Base-by-base conservation (phyloP, 73 alveolate genomes). In the Stentor coeruleus region DNA sequence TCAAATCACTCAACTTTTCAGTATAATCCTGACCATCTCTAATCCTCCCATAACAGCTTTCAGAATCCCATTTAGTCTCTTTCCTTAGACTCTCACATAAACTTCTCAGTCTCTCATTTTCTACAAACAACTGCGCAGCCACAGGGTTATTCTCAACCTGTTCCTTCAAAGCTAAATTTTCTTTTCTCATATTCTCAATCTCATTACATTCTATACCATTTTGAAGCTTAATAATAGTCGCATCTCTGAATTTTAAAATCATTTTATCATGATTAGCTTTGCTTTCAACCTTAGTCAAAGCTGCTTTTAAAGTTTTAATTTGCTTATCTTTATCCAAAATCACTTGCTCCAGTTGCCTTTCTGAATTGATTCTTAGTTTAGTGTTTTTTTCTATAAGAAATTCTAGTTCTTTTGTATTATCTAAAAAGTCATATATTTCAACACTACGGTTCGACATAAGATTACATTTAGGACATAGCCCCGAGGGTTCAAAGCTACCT, bases 231-330 rank as follows among this genome's bases (percentile, higher is more conserved):
- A 33, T 38, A 76, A 83, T 74, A 55, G 84, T 74, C 3, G 58
- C 83, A 15, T 83, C 79, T 28, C 85, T 36, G 79, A 38, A 40
- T 39, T 83, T 83, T 3, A 83, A 58, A 74, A 83, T 37, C 85
- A 74, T 35, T 38, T 83, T 83, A 76, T 83, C 88, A 3, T 81
- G n/a, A 3, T 26, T 83, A 26, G 30, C 3, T 58, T 83, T 59
- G 57, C 73, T 58, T 74, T 83, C 88, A 42, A 66, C 59, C 35
- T 39, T 49, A 1, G 81, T 77, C 4, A 83, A 36, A 35, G 76
- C 33, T 4, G 20, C 3, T 15, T 58, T 49, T 6, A 41, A 36
- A 31, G 59, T 39, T 40, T 83, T 15, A 26, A 83, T 41, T 26
- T 33, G 37, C 30, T 26, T 38, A 3, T 83, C 77, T 38, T 49